Evolutionary conservation across 2,329 filamentous ascomycete species (phyloP), one percentile per base, ranked within the genome.

Genomic region (Thermothelomyces thermophilus): DNA sequence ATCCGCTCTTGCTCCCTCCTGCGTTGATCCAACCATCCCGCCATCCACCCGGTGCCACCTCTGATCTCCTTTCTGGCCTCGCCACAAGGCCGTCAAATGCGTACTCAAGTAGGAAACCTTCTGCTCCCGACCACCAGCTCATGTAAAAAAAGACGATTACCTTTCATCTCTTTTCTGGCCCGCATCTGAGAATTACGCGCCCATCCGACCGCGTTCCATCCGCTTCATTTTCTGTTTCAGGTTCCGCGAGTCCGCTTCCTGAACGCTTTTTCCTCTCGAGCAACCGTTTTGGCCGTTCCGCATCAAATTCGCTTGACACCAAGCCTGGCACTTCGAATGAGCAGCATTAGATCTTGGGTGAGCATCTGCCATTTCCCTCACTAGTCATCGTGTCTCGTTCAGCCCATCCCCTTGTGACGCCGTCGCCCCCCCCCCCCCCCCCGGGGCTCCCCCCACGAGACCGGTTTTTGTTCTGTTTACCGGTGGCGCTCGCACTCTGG

Each of bases 11-110:
- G 22, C 43, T 41, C 50, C n/a, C n/a, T n/a, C n/a, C n/a, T n/a
- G n/a, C n/a, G n/a, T n/a, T n/a, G n/a, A n/a, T 54, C 50, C 52
- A 50, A 55, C 46, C 52, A 54, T 55, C 50, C 45, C 37, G 39
- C 43, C 39, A 46, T 40, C 35, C 24, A 26, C 5, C 24, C 24
- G 9, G 24, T 26, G 24, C 24, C 24, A 26, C 41, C 30, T 41
- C 33, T 42, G 30, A 36, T 35, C 41, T 17, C 41, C 35, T 24
- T 26, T 45, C 19, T 41, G 28, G 39, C 34, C 50, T 46, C 14
- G 39, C 31, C 35, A 37, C 40, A 19, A 22, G 35, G 22, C 28
- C 24, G 24, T n/a, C 31, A 16, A 33, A 4, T 28, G 20, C 26
- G 19, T 37, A 11, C n/a, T 45, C 37, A 44, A 44, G 33, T n/a